Base-by-base conservation (phyloP, 176 grass and related monocot genomes). In the Sorghum bicolor region DNA sequence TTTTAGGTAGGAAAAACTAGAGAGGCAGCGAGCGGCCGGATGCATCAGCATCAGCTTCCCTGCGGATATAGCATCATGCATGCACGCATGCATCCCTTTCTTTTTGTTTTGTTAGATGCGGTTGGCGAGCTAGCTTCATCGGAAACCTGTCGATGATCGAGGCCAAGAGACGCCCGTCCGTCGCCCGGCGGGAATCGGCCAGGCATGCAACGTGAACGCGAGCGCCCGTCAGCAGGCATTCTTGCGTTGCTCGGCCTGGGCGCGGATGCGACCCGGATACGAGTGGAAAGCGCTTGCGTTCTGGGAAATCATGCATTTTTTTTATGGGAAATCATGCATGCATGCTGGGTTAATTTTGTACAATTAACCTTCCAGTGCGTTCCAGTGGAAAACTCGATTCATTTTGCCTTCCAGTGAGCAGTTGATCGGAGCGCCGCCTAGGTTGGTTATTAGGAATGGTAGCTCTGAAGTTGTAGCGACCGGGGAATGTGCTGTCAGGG, bases 391-490 rank as follows among this genome's bases (percentile, higher is more conserved):
- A 48, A 16, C 45, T 48, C 17, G 15, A 45, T 76, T 58, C 22
- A 24, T 29, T 64, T 71, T 20, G 40, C 26, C 14, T 75, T 53
- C 47, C 17, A 34, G 47, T 55, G 45, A 75, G 5, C 17, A 9
- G 19, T n/a, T n/a, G 10, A n/a, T 34, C 72, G 1, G 16, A 43
- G 8, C 37, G 68, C 8, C 50, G 50, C 43, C 5, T 60, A 45
- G 39, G 6, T 72, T 10, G 30, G 48, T 13, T 61, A 81, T 68
- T 85, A 76, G 87, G 63, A 62, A 80, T 34, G 83, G 88, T 89
- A 70, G 88, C 62, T 89, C 64, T 66, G 83, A 45, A 70, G 83
- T 82, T 86, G 83, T 72, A 89, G 70, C 82, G 82, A 80, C 87
- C 76, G 8, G 70, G 75, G 77, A 89, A 76, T 79, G 77, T 30